Evolutionary conservation across 371 early-diverging fungal genomes (phyloP).

Genomic region (Mortierella sp.): DNA sequence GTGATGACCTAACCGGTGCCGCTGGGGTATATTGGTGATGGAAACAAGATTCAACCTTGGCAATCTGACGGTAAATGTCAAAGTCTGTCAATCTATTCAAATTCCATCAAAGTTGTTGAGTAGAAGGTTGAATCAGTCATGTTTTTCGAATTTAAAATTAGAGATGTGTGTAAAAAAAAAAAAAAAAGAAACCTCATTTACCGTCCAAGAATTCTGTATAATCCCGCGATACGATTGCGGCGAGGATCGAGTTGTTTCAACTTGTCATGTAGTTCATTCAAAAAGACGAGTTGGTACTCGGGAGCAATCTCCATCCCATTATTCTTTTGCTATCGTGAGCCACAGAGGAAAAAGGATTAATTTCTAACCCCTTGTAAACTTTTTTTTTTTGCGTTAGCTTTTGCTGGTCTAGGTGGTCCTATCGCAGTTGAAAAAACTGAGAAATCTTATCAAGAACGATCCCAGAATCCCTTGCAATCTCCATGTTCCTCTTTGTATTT

Average conservation of each 20-base stretch:
- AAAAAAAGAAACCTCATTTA: not conserved
- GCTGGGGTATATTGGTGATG: conserved; percentile 12
- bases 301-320: conserved; percentile 26
- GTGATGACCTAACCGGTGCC: not conserved
- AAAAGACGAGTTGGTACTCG: conserved; percentile 32
- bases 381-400: no score
- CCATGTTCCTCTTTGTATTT: no score
- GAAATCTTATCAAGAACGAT: no score
- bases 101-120: no score
- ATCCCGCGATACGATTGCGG: conserved; percentile 11
- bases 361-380: no score
- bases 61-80: conserved; percentile 22
- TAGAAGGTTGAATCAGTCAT: not conserved
- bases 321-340: not conserved
- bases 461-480: no score
- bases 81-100: conserved; percentile 20
- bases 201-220: conserved; percentile 44
- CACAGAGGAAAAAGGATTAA: not conserved
- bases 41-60: conserved; percentile 34
- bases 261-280: conserved; percentile 40
- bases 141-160: not conserved
- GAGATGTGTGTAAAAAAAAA: no score
- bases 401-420: no score
- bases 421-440: no score
- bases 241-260: conserved; percentile 26